phyloP scores from a whole-genome alignment of 768 basidiomycete genomes.

The Amanita muscaria region DNA sequence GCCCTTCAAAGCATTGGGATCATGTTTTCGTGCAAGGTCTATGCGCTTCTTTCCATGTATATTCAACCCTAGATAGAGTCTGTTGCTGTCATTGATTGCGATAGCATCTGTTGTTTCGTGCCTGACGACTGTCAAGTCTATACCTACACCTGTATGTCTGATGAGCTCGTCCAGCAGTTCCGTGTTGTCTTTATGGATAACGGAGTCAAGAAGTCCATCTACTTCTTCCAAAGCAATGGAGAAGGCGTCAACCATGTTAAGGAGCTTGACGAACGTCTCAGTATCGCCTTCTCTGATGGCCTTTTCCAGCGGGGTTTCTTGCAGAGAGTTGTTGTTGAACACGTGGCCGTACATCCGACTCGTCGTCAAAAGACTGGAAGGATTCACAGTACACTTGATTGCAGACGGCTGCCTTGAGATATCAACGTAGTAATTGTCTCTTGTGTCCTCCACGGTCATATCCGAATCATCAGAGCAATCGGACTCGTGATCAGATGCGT shows the following conservation, averaged over 20 bases:
- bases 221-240: conserved; percentile 22
- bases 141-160: conserved; percentile 38
- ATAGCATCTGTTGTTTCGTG: conserved; percentile 19
- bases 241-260: conserved; percentile 33
- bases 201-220: conserved; percentile 13
- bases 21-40: conserved; percentile 42
- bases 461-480: conserved; percentile 34
- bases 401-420: conserved; percentile 40
- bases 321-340: not conserved
- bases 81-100: conserved; percentile 29
- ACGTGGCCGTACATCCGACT: not conserved
- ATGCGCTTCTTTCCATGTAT: conserved; percentile 57
- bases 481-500: conserved; percentile 33
- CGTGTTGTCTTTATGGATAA: conserved; percentile 33
- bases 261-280: conserved; percentile 40
- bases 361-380: conserved; percentile 14
- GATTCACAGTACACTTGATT: conserved; percentile 31
- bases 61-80: conserved; percentile 48
- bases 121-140: conserved; percentile 23
- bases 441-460: conserved; percentile 28
- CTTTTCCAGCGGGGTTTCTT: conserved; percentile 20
- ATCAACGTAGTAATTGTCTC: conserved; percentile 32
- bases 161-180: conserved; percentile 52
- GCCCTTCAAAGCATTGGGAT: conserved; percentile 30
- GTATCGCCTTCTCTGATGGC: conserved; percentile 38